A percentile compares a stretch with the other conserved stretches of the same genome.
These are phyloP conservation scores for Fusarium decemcellulare DNA, from an alignment of 2,329 filamentous ascomycete species.

Conservation along the genomic window DNA sequence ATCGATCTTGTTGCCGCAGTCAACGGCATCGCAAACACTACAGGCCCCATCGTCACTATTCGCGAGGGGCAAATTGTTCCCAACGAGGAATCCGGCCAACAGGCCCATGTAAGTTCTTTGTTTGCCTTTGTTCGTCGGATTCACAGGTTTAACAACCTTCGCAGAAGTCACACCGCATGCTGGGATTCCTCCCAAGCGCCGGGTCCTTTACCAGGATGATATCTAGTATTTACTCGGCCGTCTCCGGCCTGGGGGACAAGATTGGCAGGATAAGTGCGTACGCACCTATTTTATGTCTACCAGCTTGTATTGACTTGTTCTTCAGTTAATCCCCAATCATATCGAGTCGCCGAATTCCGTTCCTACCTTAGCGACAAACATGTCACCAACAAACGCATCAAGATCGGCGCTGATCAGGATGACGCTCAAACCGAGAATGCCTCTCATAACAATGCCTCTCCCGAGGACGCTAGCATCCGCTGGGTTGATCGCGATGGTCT, in stretches of 20 bases:
- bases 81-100: constrained; percentile 19
- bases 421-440: constrained; percentile 1
- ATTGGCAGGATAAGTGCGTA: constrained; percentile 44
- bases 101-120: constrained; percentile 28
- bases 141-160: constrained; percentile 1
- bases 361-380: constrained; percentile 39
- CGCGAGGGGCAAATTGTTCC: constrained; percentile 33
- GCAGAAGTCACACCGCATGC: constrained; percentile 43
- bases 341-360: constrained; percentile 44
- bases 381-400: constrained; percentile 47
- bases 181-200: constrained; percentile 27
- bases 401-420: constrained; percentile 36
- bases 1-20: constrained; percentile 48
- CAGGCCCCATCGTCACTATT: constrained; percentile 31
- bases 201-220: constrained; percentile 50
- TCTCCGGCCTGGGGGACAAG: constrained; percentile 46
- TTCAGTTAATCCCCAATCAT: constrained; percentile 43
- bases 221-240: constrained; percentile 42
- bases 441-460: neutral
- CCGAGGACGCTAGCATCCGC: constrained; percentile 24
- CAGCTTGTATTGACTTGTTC: constrained; percentile 9
- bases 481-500: constrained; percentile 47
- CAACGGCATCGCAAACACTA: constrained; percentile 31
- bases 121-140: neutral
- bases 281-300: neutral